Evolutionary conservation across 1,284 basidiomycete species (phyloP).

Genomic region (Inonotus hispidus): DNA sequence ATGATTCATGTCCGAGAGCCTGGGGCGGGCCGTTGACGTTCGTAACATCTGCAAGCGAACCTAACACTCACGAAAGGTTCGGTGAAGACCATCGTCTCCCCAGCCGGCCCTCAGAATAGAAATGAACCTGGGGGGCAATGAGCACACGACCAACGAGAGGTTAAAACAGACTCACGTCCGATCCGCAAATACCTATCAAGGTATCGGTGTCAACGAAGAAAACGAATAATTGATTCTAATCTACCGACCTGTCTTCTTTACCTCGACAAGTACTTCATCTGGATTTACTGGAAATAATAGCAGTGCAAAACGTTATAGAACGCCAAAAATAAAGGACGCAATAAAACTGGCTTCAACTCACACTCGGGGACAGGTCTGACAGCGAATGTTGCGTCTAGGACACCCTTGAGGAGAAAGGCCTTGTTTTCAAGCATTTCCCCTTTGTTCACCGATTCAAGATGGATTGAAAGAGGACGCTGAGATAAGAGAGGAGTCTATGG

Average conservation of each 20-base stretch:
- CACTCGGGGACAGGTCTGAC: conserved; percentile 74
- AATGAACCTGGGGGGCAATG: conserved; percentile 53
- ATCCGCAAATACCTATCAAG: conserved; percentile 77
- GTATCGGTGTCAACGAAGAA: not conserved
- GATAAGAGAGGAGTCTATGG: too few species aligned
- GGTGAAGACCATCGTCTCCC: conserved; percentile 67
- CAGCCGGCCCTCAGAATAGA: conserved; percentile 69
- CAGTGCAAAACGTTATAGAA: not conserved
- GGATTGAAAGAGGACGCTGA: not conserved
- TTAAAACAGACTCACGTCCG: conserved; percentile 56
- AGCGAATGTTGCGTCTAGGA: conserved; percentile 71
- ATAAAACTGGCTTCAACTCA: conserved; percentile 30
- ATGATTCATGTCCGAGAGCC: conserved; percentile 55
- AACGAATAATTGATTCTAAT: not conserved
- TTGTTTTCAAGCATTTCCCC: conserved; percentile 62
- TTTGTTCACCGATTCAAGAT: not conserved
- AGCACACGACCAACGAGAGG: conserved; percentile 10
- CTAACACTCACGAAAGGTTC: conserved; percentile 60
- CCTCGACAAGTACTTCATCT: conserved; percentile 82
- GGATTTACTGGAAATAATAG: conserved; percentile 45
- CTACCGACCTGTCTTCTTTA: conserved; percentile 81
- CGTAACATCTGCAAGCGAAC: conserved; percentile 4
- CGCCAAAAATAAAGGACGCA: not conserved
- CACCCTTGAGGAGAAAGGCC: conserved; percentile 71
- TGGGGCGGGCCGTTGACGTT: conserved; percentile 19